Conservation (phyloP, 345 rosid species). For the Arabis hirsuta region DNA sequence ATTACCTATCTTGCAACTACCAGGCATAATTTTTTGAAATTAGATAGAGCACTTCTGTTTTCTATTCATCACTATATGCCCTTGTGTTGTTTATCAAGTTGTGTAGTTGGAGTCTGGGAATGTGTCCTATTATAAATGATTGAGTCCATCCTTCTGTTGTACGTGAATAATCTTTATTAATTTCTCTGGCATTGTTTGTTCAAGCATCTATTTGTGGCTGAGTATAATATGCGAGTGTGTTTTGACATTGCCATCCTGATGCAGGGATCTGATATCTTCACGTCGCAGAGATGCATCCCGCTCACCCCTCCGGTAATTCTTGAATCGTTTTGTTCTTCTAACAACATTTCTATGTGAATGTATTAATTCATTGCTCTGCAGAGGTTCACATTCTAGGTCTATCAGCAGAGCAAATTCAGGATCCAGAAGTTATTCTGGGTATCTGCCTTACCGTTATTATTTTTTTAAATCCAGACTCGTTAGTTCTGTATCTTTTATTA, state of each 20-base stretch:
- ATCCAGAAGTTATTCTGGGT: slow-evolving; percentile 72
- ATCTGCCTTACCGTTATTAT: slow-evolving; percentile 29
- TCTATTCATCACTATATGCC: background rate
- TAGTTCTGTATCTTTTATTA: slow-evolving; percentile 7
- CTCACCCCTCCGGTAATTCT: slow-evolving; percentile 47
- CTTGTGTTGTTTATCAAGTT: slow-evolving; percentile 15
- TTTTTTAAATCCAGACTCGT: background rate
- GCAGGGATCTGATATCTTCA: slow-evolving; percentile 55
- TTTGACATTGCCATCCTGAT: slow-evolving; percentile 17
- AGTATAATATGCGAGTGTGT: background rate
- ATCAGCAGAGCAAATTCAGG: slow-evolving; percentile 62
- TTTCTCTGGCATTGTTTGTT: background rate
- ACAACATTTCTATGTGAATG: background rate
- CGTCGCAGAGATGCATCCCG: slow-evolving; percentile 38
- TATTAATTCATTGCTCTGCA: slow-evolving; percentile 47
- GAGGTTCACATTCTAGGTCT: slow-evolving; percentile 57
- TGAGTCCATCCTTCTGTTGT: background rate
- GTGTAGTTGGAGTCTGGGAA: slow-evolving; percentile 12
- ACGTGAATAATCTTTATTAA: background rate
- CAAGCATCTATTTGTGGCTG: background rate
- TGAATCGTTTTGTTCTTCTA: slow-evolving; percentile 11
- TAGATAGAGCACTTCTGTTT: background rate
- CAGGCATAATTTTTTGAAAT: background rate
- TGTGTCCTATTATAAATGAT: background rate
- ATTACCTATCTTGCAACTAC: slow-evolving; percentile 5